phyloP scores from a whole-genome alignment of 1,139 yeast species.

The Taphrina pruni region DNA sequence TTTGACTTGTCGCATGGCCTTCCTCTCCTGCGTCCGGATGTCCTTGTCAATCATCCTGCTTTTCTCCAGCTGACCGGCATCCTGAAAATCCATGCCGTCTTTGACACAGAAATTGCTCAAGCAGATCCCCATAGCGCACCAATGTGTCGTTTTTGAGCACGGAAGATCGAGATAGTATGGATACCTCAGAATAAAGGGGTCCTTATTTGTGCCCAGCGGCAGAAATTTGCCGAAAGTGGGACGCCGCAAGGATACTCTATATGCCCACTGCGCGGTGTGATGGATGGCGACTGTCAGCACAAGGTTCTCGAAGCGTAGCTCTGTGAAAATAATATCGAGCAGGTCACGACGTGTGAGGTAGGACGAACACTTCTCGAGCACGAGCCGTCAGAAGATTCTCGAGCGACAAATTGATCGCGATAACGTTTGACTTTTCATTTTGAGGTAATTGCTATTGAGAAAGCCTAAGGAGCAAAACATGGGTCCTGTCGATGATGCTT shows the following conservation, averaged over 20 bases:
- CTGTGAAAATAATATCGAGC: not conserved
- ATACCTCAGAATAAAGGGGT: not conserved
- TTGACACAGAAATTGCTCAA: not conserved
- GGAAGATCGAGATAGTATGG: constrained; percentile 1
- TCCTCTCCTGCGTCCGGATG: constrained; percentile 58
- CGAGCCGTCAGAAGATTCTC: not conserved
- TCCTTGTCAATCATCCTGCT: constrained; percentile 66
- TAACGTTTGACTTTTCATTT: not conserved
- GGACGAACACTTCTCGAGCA: not conserved
- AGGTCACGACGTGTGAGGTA: not conserved
- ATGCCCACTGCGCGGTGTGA: not conserved
- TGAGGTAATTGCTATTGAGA: not conserved
- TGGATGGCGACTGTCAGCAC: not conserved
- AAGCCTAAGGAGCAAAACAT: not conserved
- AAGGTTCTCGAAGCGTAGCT: not conserved
- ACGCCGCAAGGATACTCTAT: constrained; percentile 1
- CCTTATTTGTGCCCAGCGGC: not conserved
- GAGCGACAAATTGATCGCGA: constrained; percentile 1
- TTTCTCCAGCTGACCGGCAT: constrained; percentile 20
- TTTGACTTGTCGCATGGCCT: constrained; percentile 46
- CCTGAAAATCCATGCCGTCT: constrained; percentile 25
- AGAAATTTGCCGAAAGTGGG: constrained; percentile 14
- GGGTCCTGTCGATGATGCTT: not conserved
- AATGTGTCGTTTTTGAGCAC: not conserved
- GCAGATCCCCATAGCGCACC: constrained; percentile 18